Evolutionary conservation across 495 filamentous ascomycete genomes (phyloP).

Genomic region (Neurospora sp.): DNA sequence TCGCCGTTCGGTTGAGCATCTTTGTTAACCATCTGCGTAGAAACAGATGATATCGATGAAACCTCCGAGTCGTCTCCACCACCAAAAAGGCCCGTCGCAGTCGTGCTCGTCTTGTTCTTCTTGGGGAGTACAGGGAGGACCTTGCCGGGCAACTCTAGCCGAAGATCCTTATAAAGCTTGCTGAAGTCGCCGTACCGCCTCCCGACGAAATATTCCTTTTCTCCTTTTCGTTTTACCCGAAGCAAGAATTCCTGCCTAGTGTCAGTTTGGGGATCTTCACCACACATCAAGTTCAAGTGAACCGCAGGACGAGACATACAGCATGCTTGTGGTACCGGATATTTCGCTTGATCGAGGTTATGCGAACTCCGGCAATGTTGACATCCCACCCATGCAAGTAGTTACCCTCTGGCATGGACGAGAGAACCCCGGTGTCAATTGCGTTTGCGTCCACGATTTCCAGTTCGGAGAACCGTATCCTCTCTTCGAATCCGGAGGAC

Average conservation of each 20-base stretch:
- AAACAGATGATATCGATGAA: slow-evolving; percentile 68
- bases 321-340: slow-evolving; percentile 87
- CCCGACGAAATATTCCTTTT: slow-evolving; percentile 65
- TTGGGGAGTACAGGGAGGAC: slow-evolving; percentile 75
- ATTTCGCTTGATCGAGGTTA: slow-evolving; percentile 71
- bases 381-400: slow-evolving; percentile 93
- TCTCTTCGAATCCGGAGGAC: slow-evolving; percentile 92
- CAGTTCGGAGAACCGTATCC: slow-evolving; percentile 90
- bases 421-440: slow-evolving; percentile 75
- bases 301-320: slow-evolving; percentile 39
- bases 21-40: slow-evolving; percentile 38
- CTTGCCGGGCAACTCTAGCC: slow-evolving; percentile 84
- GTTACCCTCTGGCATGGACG: slow-evolving; percentile 82
- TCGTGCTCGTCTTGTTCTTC: slow-evolving; percentile 74
- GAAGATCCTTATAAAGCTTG: slow-evolving; percentile 64
- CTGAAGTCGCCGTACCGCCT: slow-evolving; percentile 84
- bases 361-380: slow-evolving; percentile 85
- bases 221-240: slow-evolving; percentile 61
- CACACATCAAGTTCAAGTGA: background rate
- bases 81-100: slow-evolving; percentile 42
- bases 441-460: slow-evolving; percentile 91
- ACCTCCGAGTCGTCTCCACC: slow-evolving; percentile 55
- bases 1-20: slow-evolving; percentile 12
- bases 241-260: slow-evolving; percentile 74
- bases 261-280: slow-evolving; percentile 9